These are phyloP conservation scores for Candida sp. DNA, from an alignment of 1,139 yeast species.

Conservation along the genomic window DNA sequence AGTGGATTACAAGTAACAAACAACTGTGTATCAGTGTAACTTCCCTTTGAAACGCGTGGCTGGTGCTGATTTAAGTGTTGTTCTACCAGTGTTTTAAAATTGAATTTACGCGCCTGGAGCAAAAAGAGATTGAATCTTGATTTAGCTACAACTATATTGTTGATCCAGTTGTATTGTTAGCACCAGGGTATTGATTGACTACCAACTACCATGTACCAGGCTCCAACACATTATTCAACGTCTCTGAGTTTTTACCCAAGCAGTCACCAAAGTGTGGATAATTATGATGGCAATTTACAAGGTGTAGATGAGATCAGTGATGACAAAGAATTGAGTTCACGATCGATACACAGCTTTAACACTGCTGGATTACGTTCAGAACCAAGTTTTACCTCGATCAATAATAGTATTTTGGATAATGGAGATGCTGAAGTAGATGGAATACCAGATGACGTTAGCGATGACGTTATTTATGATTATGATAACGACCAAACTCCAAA, in stretches of 20 bases:
- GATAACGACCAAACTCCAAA: conserved; percentile 34
- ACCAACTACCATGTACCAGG: conserved; percentile 1
- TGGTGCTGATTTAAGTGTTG: background rate
- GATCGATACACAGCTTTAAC: background rate
- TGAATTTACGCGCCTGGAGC: background rate
- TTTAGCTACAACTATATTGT: background rate
- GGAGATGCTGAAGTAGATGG: conserved; percentile 9
- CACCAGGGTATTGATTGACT: background rate
- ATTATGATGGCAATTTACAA: background rate
- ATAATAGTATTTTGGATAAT: conserved; percentile 25
- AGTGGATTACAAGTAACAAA: no score
- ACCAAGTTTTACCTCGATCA: conserved; percentile 34
- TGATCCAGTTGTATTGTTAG: background rate
- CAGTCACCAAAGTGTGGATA: background rate
- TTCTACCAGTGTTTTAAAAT: background rate
- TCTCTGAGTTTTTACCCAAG: conserved; percentile 1
- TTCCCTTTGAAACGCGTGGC: background rate
- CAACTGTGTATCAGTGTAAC: no score
- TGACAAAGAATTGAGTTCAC: background rate
- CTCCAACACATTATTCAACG: conserved; percentile 1
- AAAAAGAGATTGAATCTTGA: background rate
- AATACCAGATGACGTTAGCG: conserved; percentile 3
- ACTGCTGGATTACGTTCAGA: background rate
- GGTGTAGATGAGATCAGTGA: background rate
- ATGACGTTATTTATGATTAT: conserved; percentile 3